A percentile compares a stretch with the other conserved stretches of the same genome.
Evolutionary conservation across 768 basidiomycete species (phyloP).

Genomic region (Tricholoma saponaceum): DNA sequence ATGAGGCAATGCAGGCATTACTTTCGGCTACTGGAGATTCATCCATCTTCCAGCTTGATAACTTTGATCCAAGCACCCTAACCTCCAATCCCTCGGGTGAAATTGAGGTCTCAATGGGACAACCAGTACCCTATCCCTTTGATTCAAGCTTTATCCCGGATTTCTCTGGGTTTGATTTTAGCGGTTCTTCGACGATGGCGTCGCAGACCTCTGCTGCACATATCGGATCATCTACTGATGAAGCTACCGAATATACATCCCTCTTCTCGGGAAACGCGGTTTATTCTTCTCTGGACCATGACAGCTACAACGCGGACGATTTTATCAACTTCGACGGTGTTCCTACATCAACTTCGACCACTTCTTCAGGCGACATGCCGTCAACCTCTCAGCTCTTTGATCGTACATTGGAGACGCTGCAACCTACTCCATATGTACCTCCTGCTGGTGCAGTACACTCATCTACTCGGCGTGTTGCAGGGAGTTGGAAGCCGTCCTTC

Average conservation of each 20-base stretch:
- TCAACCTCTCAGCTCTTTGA: neutral
- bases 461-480: slow-evolving; percentile 51
- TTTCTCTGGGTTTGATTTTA: neutral
- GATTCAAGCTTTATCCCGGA: neutral
- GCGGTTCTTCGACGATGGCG: neutral
- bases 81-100: slow-evolving; percentile 30
- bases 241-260: neutral
- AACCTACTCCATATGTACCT: slow-evolving; percentile 38
- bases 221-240: neutral
- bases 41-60: slow-evolving; percentile 30
- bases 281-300: neutral
- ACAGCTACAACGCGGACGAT: slow-evolving; percentile 17
- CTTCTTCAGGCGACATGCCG: neutral
- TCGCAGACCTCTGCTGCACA: neutral
- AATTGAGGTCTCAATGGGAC: slow-evolving; percentile 32
- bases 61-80: slow-evolving; percentile 27
- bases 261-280: neutral
- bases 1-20: slow-evolving; percentile 25
- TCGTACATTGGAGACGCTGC: slow-evolving; percentile 2
- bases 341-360: neutral
- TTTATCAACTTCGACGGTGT: slow-evolving; percentile 28
- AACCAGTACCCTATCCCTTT: slow-evolving; percentile 9
- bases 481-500: slow-evolving; percentile 38
- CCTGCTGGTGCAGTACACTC: slow-evolving; percentile 50
- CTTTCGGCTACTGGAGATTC: slow-evolving; percentile 27